Conservation (phyloP, 331 rosid species). For the Phaseolus coccineus region DNA sequence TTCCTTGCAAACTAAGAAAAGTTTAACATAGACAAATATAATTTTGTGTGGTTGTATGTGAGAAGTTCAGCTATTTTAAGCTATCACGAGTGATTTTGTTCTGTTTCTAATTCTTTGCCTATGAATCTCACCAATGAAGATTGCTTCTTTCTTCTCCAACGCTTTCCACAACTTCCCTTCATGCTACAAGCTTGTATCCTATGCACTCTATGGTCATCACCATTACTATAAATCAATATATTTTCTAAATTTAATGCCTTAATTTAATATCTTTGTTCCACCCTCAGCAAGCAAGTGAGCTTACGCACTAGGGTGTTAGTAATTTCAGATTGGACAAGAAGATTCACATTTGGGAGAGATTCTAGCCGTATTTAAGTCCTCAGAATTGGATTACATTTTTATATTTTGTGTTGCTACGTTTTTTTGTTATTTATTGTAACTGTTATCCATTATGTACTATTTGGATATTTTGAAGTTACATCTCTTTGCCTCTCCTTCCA, state of each 20-base stretch:
- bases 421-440: background rate
- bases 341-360: conserved; percentile 72
- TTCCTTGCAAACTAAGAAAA: too few relatives aligned
- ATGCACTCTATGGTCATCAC: conserved; percentile 65
- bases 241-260: conserved; percentile 5
- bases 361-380: conserved; percentile 65
- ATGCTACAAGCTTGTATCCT: conserved; percentile 66
- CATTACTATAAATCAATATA: background rate
- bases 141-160: conserved; percentile 60
- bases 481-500: background rate
- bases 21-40: too few relatives aligned
- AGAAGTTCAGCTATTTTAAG: conserved; percentile 1
- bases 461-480: conserved; percentile 4
- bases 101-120: background rate
- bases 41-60: too few relatives aligned
- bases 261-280: background rate
- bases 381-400: conserved; percentile 2
- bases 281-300: conserved; percentile 81
- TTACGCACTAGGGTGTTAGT: conserved; percentile 77
- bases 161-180: conserved; percentile 54
- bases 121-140: conserved; percentile 47
- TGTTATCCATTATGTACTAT: background rate
- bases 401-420: background rate
- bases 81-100: background rate
- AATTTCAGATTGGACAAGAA: conserved; percentile 74